Evolutionary conservation across 768 basidiomycete genomes (phyloP).

Genomic region (Trametes cinnabarina): DNA sequence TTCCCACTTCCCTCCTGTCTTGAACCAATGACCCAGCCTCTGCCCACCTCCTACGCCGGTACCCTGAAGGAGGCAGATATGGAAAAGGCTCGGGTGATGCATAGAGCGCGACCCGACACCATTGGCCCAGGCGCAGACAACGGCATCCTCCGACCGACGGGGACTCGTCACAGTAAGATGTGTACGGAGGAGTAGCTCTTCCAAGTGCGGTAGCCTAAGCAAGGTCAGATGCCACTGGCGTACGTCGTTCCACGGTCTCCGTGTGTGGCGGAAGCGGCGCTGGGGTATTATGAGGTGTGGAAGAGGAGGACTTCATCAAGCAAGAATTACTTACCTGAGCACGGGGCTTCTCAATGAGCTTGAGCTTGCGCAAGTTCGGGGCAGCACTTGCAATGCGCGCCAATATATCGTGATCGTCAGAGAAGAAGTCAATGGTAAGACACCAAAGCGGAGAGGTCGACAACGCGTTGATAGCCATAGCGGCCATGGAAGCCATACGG

Average conservation of each 20-base stretch:
- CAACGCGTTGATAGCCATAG: neutral
- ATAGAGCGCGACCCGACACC: neutral
- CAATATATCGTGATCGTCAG: slow-evolving; percentile 1
- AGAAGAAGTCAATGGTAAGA: slow-evolving; percentile 3
- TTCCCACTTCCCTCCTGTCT: neutral
- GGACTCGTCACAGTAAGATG: neutral
- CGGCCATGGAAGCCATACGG: neutral
- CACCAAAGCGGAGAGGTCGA: neutral
- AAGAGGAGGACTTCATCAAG: neutral
- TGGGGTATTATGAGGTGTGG: neutral
- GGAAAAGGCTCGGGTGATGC: neutral
- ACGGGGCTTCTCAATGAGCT: neutral
- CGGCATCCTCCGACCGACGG: neutral
- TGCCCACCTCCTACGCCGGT: neutral
- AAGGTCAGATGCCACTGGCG: neutral
- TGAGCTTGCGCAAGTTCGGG: slow-evolving; percentile 3
- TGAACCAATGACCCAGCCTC: neutral
- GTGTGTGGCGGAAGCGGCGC: neutral
- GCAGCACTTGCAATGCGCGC: neutral
- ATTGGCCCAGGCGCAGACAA: neutral
- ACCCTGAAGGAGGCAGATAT: neutral
- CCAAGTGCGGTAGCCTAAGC: neutral
- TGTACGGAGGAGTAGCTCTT: neutral
- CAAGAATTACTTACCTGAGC: neutral
- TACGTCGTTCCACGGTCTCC: neutral